Conservation (phyloP, 768 basidiomycete genomes). For the Mycena leptocephala region DNA sequence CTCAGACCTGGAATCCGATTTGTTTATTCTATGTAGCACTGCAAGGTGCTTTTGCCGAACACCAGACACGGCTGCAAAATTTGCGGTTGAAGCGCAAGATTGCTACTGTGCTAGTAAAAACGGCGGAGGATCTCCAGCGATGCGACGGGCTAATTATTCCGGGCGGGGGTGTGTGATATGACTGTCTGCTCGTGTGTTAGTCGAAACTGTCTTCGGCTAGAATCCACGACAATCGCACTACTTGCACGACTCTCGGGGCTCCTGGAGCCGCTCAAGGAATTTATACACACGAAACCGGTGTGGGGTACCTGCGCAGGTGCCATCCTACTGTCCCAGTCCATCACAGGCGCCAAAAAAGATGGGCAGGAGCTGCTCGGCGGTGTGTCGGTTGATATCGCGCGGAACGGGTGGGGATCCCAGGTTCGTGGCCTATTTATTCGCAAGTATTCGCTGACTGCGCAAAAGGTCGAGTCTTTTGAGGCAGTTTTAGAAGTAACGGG, state of each 20-base stretch:
- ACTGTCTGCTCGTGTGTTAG: not conserved
- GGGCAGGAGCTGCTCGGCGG: conserved; percentile 91
- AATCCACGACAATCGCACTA: conserved; percentile 94
- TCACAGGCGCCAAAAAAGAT: conserved; percentile 86
- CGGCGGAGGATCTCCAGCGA: conserved; percentile 76
- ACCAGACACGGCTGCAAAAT: conserved; percentile 79
- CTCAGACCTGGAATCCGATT: conserved; percentile 21
- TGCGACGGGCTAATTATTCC: conserved; percentile 95
- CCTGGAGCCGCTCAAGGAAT: conserved; percentile 83
- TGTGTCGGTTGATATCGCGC: conserved; percentile 83
- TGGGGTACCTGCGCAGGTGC: conserved; percentile 99
- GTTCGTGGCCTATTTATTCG: conserved; percentile 54
- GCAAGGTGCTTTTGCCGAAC: conserved; percentile 95
- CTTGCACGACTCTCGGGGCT: conserved; percentile 83
- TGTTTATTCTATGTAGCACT: conserved; percentile 79
- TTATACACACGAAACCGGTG: conserved; percentile 80
- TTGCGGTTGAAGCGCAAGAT: conserved; percentile 64
- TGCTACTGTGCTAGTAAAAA: conserved; percentile 75
- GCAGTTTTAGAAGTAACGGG: conserved; percentile 77
- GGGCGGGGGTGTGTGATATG: conserved; percentile 78
- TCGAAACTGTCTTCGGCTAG: conserved; percentile 53
- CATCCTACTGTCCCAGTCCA: conserved; percentile 84
- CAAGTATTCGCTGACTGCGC: not conserved
- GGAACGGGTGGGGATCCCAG: conserved; percentile 97
- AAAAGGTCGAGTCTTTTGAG: conserved; percentile 93